Conservation (phyloP, 2,329 filamentous ascomycete genomes). For the Cordyceps farinosa region DNA sequence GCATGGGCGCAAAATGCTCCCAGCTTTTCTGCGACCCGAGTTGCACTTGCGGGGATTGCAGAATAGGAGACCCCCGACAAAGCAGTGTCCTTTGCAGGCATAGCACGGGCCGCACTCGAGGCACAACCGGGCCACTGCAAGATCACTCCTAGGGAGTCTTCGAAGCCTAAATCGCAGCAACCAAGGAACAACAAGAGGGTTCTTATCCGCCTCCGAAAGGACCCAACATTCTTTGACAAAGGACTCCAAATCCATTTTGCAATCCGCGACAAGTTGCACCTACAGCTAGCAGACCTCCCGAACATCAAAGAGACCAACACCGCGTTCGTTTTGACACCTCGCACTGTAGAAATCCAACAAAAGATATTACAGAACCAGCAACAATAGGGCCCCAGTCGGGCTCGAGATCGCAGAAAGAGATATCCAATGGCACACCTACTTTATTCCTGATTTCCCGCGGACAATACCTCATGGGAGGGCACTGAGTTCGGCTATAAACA, state of each 20-base stretch:
- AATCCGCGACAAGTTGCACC: conserved; percentile 1
- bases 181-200: not conserved
- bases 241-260: not conserved
- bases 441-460: no score
- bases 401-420: no score
- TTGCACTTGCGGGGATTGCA: no score
- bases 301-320: conserved; percentile 3
- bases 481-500: no score
- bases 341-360: not conserved
- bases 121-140: not conserved
- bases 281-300: not conserved
- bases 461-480: no score
- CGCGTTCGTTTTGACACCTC: not conserved
- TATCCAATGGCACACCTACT: no score
- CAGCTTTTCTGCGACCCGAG: no score
- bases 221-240: not conserved
- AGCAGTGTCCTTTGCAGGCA: not conserved
- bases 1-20: no score
- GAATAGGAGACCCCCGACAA: no score
- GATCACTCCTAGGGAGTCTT: not conserved
- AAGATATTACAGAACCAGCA: conserved; percentile 3
- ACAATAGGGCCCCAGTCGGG: no score
- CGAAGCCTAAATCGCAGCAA: not conserved
- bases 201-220: not conserved
- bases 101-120: not conserved